Percentiles rank a stretch among this genome's conserved stretches.
phyloP scores from a whole-genome alignment of 441 rosid species.

The Erodium trifolium region DNA sequence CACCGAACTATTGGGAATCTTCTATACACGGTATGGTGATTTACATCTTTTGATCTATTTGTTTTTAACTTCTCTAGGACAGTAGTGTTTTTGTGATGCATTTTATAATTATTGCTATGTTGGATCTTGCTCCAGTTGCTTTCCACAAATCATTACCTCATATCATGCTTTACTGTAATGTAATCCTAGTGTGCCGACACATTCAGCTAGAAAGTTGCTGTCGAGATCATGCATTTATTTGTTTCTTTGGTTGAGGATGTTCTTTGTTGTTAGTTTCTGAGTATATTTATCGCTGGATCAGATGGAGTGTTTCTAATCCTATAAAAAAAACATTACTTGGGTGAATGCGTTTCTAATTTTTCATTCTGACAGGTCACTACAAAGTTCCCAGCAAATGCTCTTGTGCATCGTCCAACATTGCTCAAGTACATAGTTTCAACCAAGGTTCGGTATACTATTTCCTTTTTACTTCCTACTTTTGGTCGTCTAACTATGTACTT shows the following conservation, averaged over 20 bases:
- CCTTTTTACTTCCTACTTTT: background rate
- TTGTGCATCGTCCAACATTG: slow-evolving; percentile 71
- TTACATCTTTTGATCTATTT: no score
- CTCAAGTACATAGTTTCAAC: slow-evolving; percentile 51
- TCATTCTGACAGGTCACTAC: slow-evolving; percentile 59
- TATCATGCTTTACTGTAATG: background rate
- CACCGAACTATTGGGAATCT: slow-evolving; percentile 66
- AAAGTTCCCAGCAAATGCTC: slow-evolving; percentile 67
- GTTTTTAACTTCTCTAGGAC: background rate
- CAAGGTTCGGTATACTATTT: slow-evolving; percentile 34
- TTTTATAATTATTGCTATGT: background rate
- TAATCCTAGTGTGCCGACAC: background rate
- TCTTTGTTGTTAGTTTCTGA: background rate
- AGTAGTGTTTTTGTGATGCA: background rate
- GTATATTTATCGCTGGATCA: background rate
- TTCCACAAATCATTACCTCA: background rate
- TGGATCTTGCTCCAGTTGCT: background rate
- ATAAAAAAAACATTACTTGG: background rate
- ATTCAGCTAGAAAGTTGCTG: background rate
- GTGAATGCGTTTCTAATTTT: background rate
- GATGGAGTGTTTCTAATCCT: background rate
- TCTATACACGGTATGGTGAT: slow-evolving; percentile 54
- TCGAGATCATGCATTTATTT: background rate
- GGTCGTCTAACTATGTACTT: background rate
- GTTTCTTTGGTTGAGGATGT: background rate